phyloP scores from a whole-genome alignment of 345 rosid genomes.

The Aquilaria yunnanensis region DNA sequence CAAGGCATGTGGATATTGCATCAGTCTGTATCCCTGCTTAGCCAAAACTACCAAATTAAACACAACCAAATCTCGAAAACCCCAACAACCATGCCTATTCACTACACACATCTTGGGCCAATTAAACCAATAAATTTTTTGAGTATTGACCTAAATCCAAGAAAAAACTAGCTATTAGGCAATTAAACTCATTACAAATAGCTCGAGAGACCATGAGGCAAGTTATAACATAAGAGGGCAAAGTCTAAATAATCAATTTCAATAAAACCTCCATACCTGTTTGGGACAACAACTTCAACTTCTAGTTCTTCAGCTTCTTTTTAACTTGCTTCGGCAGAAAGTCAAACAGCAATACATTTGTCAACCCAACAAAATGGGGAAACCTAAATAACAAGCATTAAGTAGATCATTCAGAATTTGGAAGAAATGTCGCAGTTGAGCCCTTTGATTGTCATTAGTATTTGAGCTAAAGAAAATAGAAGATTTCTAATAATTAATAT shows the following conservation, averaged over 20 bases:
- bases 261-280: background rate
- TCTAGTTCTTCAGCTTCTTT: background rate
- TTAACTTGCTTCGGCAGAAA: background rate
- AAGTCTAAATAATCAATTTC: background rate
- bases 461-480: background rate
- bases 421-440: background rate
- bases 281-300: background rate
- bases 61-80: background rate
- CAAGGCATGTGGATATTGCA: background rate
- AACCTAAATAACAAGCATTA: background rate
- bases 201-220: background rate
- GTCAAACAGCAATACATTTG: background rate
- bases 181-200: background rate
- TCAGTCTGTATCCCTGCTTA: constrained; percentile 10
- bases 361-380: background rate
- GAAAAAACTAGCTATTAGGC: background rate
- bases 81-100: background rate
- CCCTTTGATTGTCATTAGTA: background rate
- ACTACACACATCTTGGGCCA: background rate
- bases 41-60: constrained; percentile 22
- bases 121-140: background rate
- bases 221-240: background rate
- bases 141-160: background rate
- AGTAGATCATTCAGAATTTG: background rate
- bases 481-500: background rate